Evolutionary conservation across 805 yeast species (phyloP).

Genomic region (Wickerhamiella alocasiicola): DNA sequence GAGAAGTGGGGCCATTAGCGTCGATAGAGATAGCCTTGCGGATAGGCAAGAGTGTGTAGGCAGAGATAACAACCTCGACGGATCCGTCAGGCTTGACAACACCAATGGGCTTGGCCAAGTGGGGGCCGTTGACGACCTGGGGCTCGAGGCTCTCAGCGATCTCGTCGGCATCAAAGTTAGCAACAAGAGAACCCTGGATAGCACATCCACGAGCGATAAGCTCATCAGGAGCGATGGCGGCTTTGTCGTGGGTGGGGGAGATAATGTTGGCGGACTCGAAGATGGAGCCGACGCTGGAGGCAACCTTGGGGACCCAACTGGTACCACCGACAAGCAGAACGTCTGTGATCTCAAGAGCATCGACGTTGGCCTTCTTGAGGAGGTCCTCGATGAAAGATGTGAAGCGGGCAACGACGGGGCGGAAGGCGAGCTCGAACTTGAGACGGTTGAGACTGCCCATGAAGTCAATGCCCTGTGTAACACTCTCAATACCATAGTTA

Average conservation of each 20-base stretch:
- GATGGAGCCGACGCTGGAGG: constrained; percentile 52
- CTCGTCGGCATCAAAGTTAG: constrained; percentile 71
- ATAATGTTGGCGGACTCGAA: constrained; percentile 56
- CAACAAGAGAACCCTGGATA: constrained; percentile 75
- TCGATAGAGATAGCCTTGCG: constrained; percentile 58
- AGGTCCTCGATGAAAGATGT: constrained; percentile 60
- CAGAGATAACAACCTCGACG: constrained; percentile 60
- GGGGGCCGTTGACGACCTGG: constrained; percentile 78
- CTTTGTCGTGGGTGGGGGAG: constrained; percentile 63
- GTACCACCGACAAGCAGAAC: constrained; percentile 89
- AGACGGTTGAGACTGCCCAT: constrained; percentile 87
- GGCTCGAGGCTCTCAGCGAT: constrained; percentile 78
- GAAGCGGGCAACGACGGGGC: constrained; percentile 65
- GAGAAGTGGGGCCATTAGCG: constrained; percentile 45
- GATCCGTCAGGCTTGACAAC: constrained; percentile 56
- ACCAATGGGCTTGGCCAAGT: constrained; percentile 74
- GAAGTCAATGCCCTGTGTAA: constrained; percentile 90
- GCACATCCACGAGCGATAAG: constrained; percentile 90
- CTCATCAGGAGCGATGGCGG: constrained; percentile 81
- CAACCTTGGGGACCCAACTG: constrained; percentile 84
- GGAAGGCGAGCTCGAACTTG: constrained; percentile 79
- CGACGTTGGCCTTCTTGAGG: constrained; percentile 72
- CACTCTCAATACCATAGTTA: constrained; percentile 85
- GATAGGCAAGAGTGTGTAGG: constrained; percentile 84
- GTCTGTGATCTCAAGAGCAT: constrained; percentile 76